Conservation (phyloP, 306 rosid species). For the Albizia julibrissin region DNA sequence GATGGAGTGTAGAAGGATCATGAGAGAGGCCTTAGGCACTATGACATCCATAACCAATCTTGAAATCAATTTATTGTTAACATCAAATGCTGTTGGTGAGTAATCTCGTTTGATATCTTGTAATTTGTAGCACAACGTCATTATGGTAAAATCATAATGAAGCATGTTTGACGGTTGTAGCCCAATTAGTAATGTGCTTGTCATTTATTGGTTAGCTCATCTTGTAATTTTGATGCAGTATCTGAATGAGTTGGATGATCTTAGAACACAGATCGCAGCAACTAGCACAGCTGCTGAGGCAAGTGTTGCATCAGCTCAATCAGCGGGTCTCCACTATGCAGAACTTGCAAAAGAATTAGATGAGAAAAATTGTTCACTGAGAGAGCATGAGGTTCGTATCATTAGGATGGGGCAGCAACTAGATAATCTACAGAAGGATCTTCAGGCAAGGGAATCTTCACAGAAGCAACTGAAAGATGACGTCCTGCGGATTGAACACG, state of each 20-base stretch:
- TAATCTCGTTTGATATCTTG: constrained; percentile 1
- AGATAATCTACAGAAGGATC: constrained; percentile 76
- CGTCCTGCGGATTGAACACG: constrained; percentile 73
- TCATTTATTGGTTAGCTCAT: constrained; percentile 23
- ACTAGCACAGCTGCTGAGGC: constrained; percentile 81
- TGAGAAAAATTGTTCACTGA: constrained; percentile 66
- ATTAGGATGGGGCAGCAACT: constrained; percentile 74
- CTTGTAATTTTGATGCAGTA: constrained; percentile 52
- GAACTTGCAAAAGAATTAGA: constrained; percentile 73
- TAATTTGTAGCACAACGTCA: neutral
- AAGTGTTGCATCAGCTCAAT: constrained; percentile 82
- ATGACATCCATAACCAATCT: neutral
- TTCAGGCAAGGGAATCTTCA: constrained; percentile 81
- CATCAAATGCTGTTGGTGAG: constrained; percentile 6
- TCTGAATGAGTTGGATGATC: constrained; percentile 72
- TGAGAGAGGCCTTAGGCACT: neutral
- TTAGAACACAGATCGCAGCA: constrained; percentile 63
- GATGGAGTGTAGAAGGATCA: neutral
- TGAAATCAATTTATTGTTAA: neutral
- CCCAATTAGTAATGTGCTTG: neutral
- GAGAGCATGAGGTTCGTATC: constrained; percentile 74
- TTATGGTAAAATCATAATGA: neutral
- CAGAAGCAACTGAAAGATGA: constrained; percentile 90
- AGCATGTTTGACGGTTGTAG: neutral
- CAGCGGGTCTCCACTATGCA: constrained; percentile 68